Evolutionary conservation across 352 stramenopile species (phyloP), one percentile per base, ranked within the genome.

Genomic region (Globisporangium megalacanthum): DNA sequence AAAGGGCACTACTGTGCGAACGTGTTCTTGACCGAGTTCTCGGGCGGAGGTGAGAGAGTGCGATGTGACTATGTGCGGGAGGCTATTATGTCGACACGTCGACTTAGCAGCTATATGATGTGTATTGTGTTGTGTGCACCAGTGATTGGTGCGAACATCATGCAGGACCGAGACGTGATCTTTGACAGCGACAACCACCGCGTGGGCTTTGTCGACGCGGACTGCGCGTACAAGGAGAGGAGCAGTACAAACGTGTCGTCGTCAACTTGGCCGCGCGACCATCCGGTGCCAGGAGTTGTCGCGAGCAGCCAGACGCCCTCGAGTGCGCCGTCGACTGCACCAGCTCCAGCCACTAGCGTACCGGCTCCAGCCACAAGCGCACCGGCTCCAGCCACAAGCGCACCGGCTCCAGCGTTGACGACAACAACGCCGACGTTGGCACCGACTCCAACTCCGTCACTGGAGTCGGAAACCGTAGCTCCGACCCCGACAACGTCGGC

Each of bases 71-170:
- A 1, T 9, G 5, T 45, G 39, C 14, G 15, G 39, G 15, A 45
- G 39, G 11, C 14, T 45, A 10, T 22, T 2, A 22, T 22, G 25
- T 29, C 25, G 25, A 29, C 25, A 29, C 25, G 25, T 29, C 25
- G 25, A 29, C 25, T 29, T 29, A 29, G 25, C 25, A 4, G 25
- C 2, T 4, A 29, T 29, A 29, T 29, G 25, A 4, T 29, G 25
- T 29, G 25, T 29, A 4, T 4, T 29, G 25, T 48, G n/a, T 20
- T n/a, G 7, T 31, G 33, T 39, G 9, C 48, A 64, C 25, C 25
- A 29, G 69, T 78, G 36, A 72, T 85, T 50, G 75, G 75, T 11
- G 70, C 75, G 48, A 75, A 73, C 64, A 65, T 79, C 46, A 79
- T 85, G 72, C 66, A 71, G 42, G 49, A 74, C 25, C 70, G 69